A percentile compares a stretch with the other conserved stretches of the same genome.
These are phyloP conservation scores for Trichoderma erinaceum DNA, from an alignment of 495 filamentous ascomycete genomes.

Conservation along the genomic window DNA sequence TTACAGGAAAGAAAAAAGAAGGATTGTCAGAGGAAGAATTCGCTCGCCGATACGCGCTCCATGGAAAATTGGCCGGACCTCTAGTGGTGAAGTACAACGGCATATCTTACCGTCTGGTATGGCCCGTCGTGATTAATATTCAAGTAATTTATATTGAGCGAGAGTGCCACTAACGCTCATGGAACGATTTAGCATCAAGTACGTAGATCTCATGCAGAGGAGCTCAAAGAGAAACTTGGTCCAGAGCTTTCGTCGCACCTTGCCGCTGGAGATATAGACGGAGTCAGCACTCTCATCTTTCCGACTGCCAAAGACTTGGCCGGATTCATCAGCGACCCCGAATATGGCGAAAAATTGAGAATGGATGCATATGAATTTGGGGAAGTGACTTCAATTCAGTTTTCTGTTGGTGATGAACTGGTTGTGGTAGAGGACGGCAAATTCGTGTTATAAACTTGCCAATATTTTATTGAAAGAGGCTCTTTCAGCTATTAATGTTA, in stretches of 20 bases:
- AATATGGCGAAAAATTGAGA: neutral
- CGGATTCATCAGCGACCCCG: neutral
- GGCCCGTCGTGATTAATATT: neutral
- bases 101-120: neutral
- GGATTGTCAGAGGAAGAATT: neutral
- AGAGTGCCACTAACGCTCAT: neutral
- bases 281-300: neutral
- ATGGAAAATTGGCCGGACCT: neutral
- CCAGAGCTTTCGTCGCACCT: neutral
- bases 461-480: neutral
- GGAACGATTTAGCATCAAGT: neutral
- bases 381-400: neutral
- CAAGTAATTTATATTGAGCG: neutral
- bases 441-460: neutral
- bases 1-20: neutral
- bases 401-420: neutral
- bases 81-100: neutral
- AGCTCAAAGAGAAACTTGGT: neutral
- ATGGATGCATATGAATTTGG: neutral
- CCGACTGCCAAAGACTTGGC: conserved; percentile 6
- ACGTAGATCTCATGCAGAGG: no score
- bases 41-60: neutral
- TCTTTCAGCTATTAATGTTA: neutral
- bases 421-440: neutral
- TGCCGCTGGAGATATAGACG: neutral